A percentile compares a stretch with the other conserved stretches of the same genome.
phyloP scores from a whole-genome alignment of 78 protist genomes.

The Diacronema lutheri region DNA sequence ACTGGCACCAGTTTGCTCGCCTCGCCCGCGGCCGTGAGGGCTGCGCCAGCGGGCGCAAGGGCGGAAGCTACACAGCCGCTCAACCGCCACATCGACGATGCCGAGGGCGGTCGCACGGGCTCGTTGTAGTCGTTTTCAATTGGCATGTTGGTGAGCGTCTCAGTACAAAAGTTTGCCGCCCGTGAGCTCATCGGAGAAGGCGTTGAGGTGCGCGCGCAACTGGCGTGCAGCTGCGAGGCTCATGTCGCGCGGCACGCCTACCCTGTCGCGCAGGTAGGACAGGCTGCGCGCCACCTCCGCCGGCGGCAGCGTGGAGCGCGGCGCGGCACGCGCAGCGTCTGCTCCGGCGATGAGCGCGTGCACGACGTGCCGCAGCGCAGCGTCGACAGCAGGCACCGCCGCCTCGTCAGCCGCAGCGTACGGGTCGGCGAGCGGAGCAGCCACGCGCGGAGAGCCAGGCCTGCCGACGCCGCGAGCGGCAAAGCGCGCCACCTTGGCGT shows the following conservation, averaged over 20 bases:
- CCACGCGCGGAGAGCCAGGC: background rate
- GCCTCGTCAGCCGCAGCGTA: background rate
- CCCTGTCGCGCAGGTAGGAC: slow-evolving; percentile 18
- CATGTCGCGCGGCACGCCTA: slow-evolving; percentile 22
- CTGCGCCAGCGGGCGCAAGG: too few relatives aligned
- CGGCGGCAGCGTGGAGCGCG: background rate
- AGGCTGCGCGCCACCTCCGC: background rate
- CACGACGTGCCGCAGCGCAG: background rate
- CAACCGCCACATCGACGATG: too few relatives aligned
- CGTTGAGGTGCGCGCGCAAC: slow-evolving; percentile 5
- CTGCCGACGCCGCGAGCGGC: background rate
- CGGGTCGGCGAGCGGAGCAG: slow-evolving; percentile 1
- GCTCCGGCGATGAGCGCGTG: background rate
- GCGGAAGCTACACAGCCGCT: too few relatives aligned
- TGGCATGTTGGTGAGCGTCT: too few relatives aligned
- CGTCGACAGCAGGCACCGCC: background rate
- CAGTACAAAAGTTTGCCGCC: too few relatives aligned
- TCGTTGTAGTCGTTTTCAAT: too few relatives aligned
- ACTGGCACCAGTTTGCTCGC: too few relatives aligned
- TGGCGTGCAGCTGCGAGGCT: background rate
- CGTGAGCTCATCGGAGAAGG: background rate
- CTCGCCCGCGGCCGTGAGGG: too few relatives aligned
- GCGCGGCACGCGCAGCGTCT: background rate
- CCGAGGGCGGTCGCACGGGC: too few relatives aligned
- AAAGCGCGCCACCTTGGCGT: background rate